Percentiles rank a stretch among this genome's conserved stretches.
Conservation (phyloP, 208 protist genomes). For the Spongospora subterranea region DNA sequence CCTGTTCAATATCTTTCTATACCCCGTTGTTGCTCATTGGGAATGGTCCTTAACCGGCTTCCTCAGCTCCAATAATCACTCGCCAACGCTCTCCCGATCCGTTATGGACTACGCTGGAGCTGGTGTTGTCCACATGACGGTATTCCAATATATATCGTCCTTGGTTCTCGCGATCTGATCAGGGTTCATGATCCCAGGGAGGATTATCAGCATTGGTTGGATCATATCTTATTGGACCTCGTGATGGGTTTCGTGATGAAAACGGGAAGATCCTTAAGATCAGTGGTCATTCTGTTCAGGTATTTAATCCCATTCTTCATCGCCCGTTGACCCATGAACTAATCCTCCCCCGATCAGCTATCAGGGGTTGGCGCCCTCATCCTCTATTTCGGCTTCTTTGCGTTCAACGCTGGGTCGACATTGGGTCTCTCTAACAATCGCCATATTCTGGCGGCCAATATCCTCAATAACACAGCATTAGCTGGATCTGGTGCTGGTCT, state of each 20-base stretch:
- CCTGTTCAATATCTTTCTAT: neutral
- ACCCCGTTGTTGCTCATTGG: neutral
- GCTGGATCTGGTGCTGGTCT: neutral
- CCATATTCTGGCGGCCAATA: neutral
- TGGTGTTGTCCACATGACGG: conserved; percentile 37
- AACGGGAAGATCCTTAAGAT: neutral
- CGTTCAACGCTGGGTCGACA: conserved; percentile 50
- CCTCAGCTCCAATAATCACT: neutral
- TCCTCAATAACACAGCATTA: neutral
- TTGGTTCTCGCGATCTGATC: neutral
- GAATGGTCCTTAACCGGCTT: neutral
- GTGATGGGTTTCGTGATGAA: conserved; percentile 34
- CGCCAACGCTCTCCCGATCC: neutral
- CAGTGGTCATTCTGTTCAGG: neutral
- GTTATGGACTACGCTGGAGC: conserved; percentile 20
- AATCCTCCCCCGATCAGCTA: neutral
- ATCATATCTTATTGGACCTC: neutral
- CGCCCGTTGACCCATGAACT: neutral
- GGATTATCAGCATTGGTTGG: neutral
- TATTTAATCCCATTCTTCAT: neutral
- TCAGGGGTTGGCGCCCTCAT: neutral
- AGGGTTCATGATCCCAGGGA: neutral
- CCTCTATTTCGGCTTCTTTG: conserved; percentile 36
- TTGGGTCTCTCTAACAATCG: neutral
- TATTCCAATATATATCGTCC: neutral